Conservation (phyloP, 148 eudicot genomes). For the Arbutus unedo region DNA sequence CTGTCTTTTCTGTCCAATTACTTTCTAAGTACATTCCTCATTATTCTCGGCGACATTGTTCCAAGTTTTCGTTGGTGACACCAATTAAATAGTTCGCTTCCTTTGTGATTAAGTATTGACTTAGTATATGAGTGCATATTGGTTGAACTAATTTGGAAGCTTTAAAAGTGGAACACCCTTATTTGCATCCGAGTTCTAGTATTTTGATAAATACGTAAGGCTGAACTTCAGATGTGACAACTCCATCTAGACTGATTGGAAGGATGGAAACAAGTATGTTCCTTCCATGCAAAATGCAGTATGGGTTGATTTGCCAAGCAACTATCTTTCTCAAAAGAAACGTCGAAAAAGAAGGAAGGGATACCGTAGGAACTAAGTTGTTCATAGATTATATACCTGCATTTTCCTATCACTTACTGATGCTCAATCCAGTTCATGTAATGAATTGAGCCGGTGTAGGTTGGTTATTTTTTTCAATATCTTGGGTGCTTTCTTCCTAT, state of each 20-base stretch:
- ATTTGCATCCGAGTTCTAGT: no score
- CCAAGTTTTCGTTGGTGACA: neutral
- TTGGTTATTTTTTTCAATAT: neutral
- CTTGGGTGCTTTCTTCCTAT: neutral
- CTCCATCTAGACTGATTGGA: no score
- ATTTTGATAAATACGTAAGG: neutral
- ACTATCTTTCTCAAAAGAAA: neutral
- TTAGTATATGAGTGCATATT: neutral
- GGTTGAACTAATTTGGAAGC: neutral
- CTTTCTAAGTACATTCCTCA: no score
- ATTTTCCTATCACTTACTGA: neutral
- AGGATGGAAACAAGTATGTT: no score
- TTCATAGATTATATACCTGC: neutral
- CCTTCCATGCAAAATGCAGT: no score
- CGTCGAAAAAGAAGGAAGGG: neutral
- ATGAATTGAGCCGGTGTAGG: neutral
- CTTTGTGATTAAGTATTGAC: neutral
- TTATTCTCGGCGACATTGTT: neutral
- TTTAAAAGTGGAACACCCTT: neutral
- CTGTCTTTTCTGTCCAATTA: no score
- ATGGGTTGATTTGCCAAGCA: no score
- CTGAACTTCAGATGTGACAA: no score
- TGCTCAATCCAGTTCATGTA: neutral
- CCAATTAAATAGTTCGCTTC: neutral
- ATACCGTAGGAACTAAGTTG: neutral